Evolutionary conservation across 192 early-diverging fungal species (phyloP), one percentile per base, ranked within the genome.

Genomic region (Radiomyces spectabilis): DNA sequence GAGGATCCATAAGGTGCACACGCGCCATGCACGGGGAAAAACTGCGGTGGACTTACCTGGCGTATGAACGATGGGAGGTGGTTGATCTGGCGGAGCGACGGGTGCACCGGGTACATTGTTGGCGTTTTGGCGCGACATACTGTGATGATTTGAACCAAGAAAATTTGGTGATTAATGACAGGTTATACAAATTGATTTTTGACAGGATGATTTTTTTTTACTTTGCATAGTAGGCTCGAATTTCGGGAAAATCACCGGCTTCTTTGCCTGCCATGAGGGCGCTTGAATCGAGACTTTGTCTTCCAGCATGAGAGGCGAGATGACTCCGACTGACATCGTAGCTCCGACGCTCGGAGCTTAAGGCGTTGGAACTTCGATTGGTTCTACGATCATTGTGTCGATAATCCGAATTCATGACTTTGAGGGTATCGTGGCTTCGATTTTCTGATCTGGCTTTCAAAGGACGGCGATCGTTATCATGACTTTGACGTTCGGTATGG

Each of bases 211-310:
- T 35, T 5, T 8, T 44, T 37, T 44, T 43, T 53, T 61, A 61
- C 59, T 15, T 53, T 35, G 50, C n/a, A 53, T 61, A 61, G 40
- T 61, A 61, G 4, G 59, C 59, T 19, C 51, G 59, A 18, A 61
- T 46, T 25, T 61, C 59, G 15, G 59, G 43, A 21, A 47, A 61
- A 37, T 61, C 43, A 13, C 39, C 49, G 19, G 13, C 29, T 26
- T 34, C 42, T 15, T 39, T 39, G 13, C 38, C 38, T 39, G 38
- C 13, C 13, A 15, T 39, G 13, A 39, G 15, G 18, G 18, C 24
- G 10, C 18, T 43, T 5, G 0, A 10, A 0, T 9, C 42, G 42
- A 43, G 42, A 8, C 42, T 43, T 24, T 9, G 18, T 24, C 42
- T 21, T 43, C 8, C 18, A 43, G 18, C 8, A 16, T 43, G 42